phyloP scores from a whole-genome alignment of 345 rosid genomes.

The Acer saccharum region DNA sequence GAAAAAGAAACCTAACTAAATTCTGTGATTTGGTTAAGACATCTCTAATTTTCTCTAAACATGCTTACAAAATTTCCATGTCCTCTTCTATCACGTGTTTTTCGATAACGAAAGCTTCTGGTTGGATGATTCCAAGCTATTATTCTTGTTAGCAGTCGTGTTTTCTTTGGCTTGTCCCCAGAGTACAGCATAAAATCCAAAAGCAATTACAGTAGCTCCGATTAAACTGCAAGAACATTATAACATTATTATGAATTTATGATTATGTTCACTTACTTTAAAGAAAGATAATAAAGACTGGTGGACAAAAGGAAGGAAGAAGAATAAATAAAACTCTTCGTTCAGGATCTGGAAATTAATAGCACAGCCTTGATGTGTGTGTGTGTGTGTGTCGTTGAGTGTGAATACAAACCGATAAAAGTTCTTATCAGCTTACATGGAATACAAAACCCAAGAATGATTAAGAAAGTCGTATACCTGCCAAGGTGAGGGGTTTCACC shows the following conservation, averaged over 20 bases:
- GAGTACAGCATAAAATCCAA: slow-evolving; percentile 26
- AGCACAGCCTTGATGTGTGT: background rate
- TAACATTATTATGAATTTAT: background rate
- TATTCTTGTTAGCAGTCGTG: background rate
- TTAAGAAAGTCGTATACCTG: slow-evolving; percentile 17
- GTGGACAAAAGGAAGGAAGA: background rate
- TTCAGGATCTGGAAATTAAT: background rate
- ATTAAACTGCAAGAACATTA: slow-evolving; percentile 24
- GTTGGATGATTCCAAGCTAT: slow-evolving; percentile 14
- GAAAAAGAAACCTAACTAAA: background rate
- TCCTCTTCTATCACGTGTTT: slow-evolving; percentile 4
- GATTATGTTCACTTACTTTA: background rate
- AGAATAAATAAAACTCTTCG: background rate
- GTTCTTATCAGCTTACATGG: background rate
- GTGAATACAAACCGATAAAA: background rate
- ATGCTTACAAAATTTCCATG: background rate
- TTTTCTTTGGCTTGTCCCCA: slow-evolving; percentile 30
- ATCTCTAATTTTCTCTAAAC: background rate
- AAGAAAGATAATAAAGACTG: background rate
- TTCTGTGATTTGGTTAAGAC: background rate
- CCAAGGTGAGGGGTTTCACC: slow-evolving; percentile 39
- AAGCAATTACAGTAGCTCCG: slow-evolving; percentile 21
- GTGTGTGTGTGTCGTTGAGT: background rate
- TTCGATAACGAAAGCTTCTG: slow-evolving; percentile 15
- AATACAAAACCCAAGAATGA: background rate